Conservation (phyloP, 1,284 basidiomycete genomes). For the Melampsora medusae region DNA sequence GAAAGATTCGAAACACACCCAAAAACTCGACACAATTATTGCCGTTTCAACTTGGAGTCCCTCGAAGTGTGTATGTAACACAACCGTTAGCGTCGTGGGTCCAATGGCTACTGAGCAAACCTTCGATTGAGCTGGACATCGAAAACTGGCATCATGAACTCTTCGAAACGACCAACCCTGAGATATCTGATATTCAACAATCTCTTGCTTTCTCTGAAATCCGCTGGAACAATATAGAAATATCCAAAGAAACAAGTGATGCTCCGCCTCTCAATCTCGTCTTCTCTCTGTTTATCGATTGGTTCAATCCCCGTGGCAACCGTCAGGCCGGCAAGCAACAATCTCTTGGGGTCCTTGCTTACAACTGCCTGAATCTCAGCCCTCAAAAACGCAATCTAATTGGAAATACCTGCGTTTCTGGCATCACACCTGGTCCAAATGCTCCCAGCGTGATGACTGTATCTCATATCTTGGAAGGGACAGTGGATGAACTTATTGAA, state of each 20-base stretch:
- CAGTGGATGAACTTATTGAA: constrained; percentile 2
- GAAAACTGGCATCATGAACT: neutral
- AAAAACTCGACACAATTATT: neutral
- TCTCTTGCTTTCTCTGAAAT: neutral
- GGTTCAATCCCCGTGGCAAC: constrained; percentile 23
- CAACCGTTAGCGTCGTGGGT: constrained; percentile 10
- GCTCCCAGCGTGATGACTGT: neutral
- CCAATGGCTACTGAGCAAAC: constrained; percentile 8
- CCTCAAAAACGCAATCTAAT: constrained; percentile 3
- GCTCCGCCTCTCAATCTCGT: constrained; percentile 1
- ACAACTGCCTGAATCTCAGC: constrained; percentile 14
- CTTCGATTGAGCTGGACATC: neutral
- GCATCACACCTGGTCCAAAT: constrained; percentile 23
- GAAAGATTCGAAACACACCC: neutral
- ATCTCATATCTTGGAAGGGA: constrained; percentile 7
- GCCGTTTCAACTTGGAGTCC: neutral
- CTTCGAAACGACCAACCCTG: neutral
- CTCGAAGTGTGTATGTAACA: neutral
- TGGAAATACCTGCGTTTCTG: constrained; percentile 2
- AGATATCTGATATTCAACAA: neutral
- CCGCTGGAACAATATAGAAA: neutral
- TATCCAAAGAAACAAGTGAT: neutral
- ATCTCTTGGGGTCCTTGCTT: constrained; percentile 11
- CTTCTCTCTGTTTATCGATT: constrained; percentile 13
- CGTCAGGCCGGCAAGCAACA: neutral